Evolutionary conservation across 2,329 filamentous ascomycete genomes (phyloP).

Genomic region (Trichoderma afroharzianum): DNA sequence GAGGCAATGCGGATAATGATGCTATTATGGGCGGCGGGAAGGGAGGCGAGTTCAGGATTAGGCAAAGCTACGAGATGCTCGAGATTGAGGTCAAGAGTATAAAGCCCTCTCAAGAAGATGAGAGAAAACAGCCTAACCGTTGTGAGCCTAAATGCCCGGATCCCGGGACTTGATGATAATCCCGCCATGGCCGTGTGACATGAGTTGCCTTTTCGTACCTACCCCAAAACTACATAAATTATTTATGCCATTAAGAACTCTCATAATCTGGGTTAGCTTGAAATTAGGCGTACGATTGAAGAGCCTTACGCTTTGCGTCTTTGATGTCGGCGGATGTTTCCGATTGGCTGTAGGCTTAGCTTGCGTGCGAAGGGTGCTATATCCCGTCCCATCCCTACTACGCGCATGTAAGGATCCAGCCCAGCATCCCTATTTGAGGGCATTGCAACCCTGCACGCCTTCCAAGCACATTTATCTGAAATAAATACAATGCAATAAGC

Average conservation of each 20-base stretch:
- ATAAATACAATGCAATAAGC: neutral
- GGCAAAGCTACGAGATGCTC: too few relatives aligned
- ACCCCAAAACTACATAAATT: neutral
- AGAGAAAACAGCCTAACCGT: neutral
- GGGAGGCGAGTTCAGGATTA: neutral
- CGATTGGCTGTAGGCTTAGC: neutral
- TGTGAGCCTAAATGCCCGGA: too few relatives aligned
- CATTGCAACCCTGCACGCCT: neutral
- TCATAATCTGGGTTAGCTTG: neutral
- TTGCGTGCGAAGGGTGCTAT: neutral
- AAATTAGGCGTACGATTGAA: fast-evolving
- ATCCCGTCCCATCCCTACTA: neutral
- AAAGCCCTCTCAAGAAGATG: neutral
- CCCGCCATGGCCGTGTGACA: neutral
- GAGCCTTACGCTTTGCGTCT: neutral
- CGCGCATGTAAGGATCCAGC: neutral
- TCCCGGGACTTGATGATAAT: too few relatives aligned
- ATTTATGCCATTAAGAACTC: neutral
- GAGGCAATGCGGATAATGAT: neutral
- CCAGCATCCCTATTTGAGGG: neutral
- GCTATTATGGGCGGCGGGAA: neutral
- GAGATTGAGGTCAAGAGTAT: neutral
- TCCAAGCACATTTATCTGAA: neutral
- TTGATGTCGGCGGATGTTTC: neutral
- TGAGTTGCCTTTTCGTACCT: neutral